Percentiles rank a stretch among this genome's conserved stretches.
phyloP scores from a whole-genome alignment of 202 grass and related monocot genomes.

The Setaria italica region DNA sequence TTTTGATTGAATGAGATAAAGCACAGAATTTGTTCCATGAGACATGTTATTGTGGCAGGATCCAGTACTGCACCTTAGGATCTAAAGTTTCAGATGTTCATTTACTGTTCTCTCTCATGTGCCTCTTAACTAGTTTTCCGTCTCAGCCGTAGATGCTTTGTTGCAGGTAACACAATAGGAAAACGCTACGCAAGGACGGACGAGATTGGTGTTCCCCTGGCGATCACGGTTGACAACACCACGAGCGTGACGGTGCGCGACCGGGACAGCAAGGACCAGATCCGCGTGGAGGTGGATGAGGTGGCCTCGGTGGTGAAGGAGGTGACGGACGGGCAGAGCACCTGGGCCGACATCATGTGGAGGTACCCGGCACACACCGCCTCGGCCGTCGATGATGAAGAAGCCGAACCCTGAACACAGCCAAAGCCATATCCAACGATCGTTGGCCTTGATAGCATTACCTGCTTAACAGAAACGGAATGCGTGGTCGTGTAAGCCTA shows the following conservation, averaged over 20 bases:
- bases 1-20: background rate
- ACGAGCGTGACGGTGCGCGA: slow-evolving; percentile 75
- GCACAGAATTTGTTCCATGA: background rate
- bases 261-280: slow-evolving; percentile 80
- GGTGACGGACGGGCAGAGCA: slow-evolving; percentile 68
- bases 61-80: background rate
- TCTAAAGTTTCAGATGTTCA: background rate
- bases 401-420: slow-evolving; percentile 38
- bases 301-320: slow-evolving; percentile 80
- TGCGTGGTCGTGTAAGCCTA: slow-evolving; percentile 1
- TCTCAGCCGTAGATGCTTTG: slow-evolving; percentile 4
- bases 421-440: background rate
- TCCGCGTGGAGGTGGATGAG: slow-evolving; percentile 67
- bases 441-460: background rate
- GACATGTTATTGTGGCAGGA: background rate
- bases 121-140: background rate
- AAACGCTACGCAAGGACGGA: slow-evolving; percentile 89
- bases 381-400: slow-evolving; percentile 57
- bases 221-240: slow-evolving; percentile 64
- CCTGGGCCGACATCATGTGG: slow-evolving; percentile 91
- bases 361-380: slow-evolving; percentile 59
- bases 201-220: slow-evolving; percentile 67
- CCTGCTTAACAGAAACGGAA: slow-evolving; percentile 33
- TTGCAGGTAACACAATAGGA: slow-evolving; percentile 85
- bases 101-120: background rate